phyloP scores from a whole-genome alignment of 2,329 filamentous ascomycete species.

The Ophiostoma montium region DNA sequence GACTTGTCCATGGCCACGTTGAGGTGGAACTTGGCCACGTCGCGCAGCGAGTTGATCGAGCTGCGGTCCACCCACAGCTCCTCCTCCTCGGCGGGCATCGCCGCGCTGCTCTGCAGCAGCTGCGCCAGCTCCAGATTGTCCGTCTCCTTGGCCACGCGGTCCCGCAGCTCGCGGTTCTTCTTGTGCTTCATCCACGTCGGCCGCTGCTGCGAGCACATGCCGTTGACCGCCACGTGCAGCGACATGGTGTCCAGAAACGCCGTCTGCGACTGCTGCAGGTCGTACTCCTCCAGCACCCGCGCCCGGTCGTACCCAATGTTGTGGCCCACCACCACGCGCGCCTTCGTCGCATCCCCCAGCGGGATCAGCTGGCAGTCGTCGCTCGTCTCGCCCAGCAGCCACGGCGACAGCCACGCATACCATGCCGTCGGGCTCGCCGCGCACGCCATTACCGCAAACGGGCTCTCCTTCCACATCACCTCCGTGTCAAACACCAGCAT shows the following conservation, averaged over 20 bases:
- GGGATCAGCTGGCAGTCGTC: constrained; percentile 72
- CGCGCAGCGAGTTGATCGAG: constrained; percentile 85
- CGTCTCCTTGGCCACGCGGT: constrained; percentile 60
- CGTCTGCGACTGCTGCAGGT: constrained; percentile 66
- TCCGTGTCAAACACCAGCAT: constrained; percentile 92
- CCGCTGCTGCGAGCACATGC: constrained; percentile 93
- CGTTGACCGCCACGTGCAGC: constrained; percentile 90
- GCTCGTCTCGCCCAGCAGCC: constrained; percentile 72
- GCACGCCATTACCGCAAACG: constrained; percentile 93
- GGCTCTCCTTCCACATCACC: constrained; percentile 86
- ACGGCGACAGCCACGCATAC: constrained; percentile 97
- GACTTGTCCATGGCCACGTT: constrained; percentile 84
- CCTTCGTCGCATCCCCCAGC: constrained; percentile 58
- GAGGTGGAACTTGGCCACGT: constrained; percentile 94
- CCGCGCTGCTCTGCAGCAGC: constrained; percentile 52
- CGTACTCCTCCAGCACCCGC: constrained; percentile 78
- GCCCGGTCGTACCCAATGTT: constrained; percentile 94
- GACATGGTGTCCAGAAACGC: constrained; percentile 97
- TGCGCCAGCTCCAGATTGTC: constrained; percentile 56
- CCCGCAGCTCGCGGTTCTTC: constrained; percentile 73
- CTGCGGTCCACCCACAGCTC: constrained; percentile 92
- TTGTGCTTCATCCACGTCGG: constrained; percentile 97
- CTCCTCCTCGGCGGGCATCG: constrained; percentile 69
- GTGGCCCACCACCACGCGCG: constrained; percentile 78
- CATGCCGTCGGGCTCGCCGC: constrained; percentile 79